Evolutionary conservation across 2,329 filamentous ascomycete genomes (phyloP).

Genomic region (Paraphoma sp.): DNA sequence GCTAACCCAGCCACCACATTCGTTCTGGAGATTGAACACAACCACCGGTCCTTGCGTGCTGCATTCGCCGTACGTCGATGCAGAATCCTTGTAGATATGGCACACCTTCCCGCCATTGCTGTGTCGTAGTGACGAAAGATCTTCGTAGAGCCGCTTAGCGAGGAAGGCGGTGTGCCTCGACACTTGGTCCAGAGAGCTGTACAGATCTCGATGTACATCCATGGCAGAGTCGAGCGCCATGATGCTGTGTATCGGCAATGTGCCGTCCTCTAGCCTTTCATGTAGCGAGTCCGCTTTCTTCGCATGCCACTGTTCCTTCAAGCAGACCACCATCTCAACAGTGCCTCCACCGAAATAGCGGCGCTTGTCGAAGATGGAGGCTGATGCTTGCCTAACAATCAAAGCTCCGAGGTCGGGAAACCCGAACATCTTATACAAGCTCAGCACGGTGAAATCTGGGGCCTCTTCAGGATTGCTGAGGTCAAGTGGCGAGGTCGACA

Average conservation of each 20-base stretch:
- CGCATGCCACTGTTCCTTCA: slow-evolving; percentile 84
- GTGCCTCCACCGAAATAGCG: slow-evolving; percentile 94
- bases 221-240: slow-evolving; percentile 80
- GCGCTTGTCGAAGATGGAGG: slow-evolving; percentile 67
- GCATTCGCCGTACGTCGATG: slow-evolving; percentile 52
- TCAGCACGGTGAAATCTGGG: slow-evolving; percentile 86
- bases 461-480: slow-evolving; percentile 66
- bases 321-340: slow-evolving; percentile 83
- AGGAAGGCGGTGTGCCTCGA: slow-evolving; percentile 75
- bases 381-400: slow-evolving; percentile 76
- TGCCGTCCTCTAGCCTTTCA: slow-evolving; percentile 87
- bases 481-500: slow-evolving; percentile 78
- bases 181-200: slow-evolving; percentile 72
- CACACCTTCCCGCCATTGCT: slow-evolving; percentile 72
- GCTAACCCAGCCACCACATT: slow-evolving; percentile 75
- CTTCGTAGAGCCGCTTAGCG: slow-evolving; percentile 63
- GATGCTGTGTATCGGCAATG: slow-evolving; percentile 88
- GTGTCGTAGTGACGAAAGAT: slow-evolving; percentile 69
- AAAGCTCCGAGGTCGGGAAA: slow-evolving; percentile 90
- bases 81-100: slow-evolving; percentile 63
- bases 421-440: slow-evolving; percentile 97
- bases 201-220: slow-evolving; percentile 71
- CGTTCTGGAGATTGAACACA: slow-evolving; percentile 81
- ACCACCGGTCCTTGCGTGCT: slow-evolving; percentile 73
- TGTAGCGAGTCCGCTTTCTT: slow-evolving; percentile 76